Evolutionary conservation across 352 stramenopile species (phyloP), one percentile per base, ranked within the genome.

Genomic region (Pythium monospermum): DNA sequence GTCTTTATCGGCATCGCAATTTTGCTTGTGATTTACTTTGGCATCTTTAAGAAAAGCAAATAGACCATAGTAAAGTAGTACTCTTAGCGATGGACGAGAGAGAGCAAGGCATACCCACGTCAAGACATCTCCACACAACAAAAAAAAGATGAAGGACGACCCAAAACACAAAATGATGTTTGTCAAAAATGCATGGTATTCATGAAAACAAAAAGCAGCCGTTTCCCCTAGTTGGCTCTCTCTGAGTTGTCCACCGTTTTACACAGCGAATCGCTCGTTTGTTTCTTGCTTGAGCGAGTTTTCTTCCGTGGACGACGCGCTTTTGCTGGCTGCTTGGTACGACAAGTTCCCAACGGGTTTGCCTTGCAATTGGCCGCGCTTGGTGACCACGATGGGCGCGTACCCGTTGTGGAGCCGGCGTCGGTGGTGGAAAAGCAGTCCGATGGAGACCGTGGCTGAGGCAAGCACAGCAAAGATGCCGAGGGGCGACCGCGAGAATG

Each of bases 41-140:
- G 81, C 41, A 88, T 94, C 57, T 94, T 94, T 68, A 90, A 90
- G 56, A 90, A n/a, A n/a, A n/a, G n/a, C n/a, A n/a, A n/a, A n/a
- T n/a, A n/a, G n/a, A n/a, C n/a, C n/a, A n/a, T n/a, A n/a, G n/a
- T n/a, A n/a, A n/a, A n/a, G n/a, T n/a, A 84, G 66, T 87, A 75
- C 72, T 28, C 39, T 66, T n/a, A n/a, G n/a, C n/a, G n/a, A n/a
- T n/a, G n/a, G n/a, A n/a, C n/a, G n/a, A 56, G 47, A 56, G 28
- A 5, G 6, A 26, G 19, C 13, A 5, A 25, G 0, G 32, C 11
- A 49, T 4, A 4, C 21, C 16, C 26, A 21, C 25, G 31, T 6
- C 27, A 45, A 13, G 25, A 49, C 22, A 25, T 32, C 10, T 27
- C 18, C n/a, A n/a, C n/a, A n/a, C n/a, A n/a, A n/a, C n/a, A n/a